These are phyloP conservation scores for Geotrichum histeridarum DNA, from an alignment of 1,139 yeast species.

Conservation along the genomic window DNA sequence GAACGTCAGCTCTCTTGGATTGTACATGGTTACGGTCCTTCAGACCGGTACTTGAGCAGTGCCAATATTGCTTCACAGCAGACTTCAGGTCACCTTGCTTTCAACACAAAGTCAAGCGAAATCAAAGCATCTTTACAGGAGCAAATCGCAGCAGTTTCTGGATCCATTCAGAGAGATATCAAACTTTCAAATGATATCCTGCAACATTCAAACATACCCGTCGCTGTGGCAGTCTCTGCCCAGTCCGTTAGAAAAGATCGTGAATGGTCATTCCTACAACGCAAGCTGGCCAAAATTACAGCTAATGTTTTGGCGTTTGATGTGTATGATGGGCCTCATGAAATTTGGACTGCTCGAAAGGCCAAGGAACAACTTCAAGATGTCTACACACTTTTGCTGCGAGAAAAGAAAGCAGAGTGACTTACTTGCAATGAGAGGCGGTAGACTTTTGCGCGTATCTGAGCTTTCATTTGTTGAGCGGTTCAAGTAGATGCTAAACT, in stretches of 20 bases:
- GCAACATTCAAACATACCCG: constrained; percentile 43
- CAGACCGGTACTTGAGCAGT: constrained; percentile 48
- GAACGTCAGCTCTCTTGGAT: constrained; percentile 46
- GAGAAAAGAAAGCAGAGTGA: constrained; percentile 6
- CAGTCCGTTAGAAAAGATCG: constrained; percentile 57
- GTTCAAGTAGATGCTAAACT: not conserved
- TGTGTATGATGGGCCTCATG: constrained; percentile 64
- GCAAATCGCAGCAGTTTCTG: constrained; percentile 57
- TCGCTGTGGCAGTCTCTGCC: constrained; percentile 68
- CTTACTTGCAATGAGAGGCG: not conserved
- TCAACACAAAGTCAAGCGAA: constrained; percentile 16
- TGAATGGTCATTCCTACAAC: constrained; percentile 85
- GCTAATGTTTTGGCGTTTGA: constrained; percentile 57
- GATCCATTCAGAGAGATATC: constrained; percentile 64
- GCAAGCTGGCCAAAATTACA: constrained; percentile 56
- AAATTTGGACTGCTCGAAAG: constrained; percentile 49
- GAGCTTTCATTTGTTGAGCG: too few relatives aligned
- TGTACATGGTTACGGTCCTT: constrained; percentile 49
- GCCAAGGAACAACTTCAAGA: constrained; percentile 31
- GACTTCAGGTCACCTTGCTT: constrained; percentile 38
- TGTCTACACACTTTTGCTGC: constrained; percentile 7
- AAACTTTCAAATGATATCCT: constrained; percentile 38
- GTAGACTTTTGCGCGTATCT: not conserved
- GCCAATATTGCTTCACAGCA: constrained; percentile 38
- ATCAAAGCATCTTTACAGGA: constrained; percentile 69